Conservation (phyloP, 306 rosid genomes). For the Cercis canadensis region DNA sequence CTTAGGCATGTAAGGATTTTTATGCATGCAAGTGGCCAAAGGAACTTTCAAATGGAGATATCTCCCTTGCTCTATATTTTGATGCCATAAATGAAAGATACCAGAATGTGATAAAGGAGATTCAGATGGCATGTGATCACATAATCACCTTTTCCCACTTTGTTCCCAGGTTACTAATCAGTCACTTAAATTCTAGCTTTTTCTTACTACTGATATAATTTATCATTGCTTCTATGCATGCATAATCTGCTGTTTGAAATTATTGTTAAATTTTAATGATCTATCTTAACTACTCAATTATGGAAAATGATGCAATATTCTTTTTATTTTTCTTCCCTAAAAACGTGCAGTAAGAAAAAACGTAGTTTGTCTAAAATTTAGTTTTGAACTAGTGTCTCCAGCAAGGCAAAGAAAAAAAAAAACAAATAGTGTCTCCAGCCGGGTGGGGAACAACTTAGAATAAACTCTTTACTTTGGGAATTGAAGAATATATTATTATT, state of each 20-base stretch:
- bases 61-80: constrained; percentile 69
- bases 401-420: too few species aligned
- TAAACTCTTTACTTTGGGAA: constrained; percentile 9
- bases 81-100: constrained; percentile 78
- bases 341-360: too few species aligned
- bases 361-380: too few species aligned
- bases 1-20: constrained; percentile 86
- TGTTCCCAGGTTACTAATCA: constrained; percentile 75
- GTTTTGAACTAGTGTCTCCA: background rate
- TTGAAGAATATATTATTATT: background rate
- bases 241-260: constrained; percentile 7
- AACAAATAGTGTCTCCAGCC: background rate
- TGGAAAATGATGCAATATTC: background rate
- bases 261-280: background rate
- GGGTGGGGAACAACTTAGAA: background rate
- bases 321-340: background rate
- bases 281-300: background rate
- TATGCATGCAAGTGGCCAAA: constrained; percentile 85
- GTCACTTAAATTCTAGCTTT: constrained; percentile 7
- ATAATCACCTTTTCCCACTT: constrained; percentile 83
- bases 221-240: constrained; percentile 15
- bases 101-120: constrained; percentile 50
- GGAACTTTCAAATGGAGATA: constrained; percentile 68
- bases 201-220: background rate
- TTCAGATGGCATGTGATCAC: constrained; percentile 69